Conservation (phyloP, 306 rosid species). For the Vachellia pachyceras region DNA sequence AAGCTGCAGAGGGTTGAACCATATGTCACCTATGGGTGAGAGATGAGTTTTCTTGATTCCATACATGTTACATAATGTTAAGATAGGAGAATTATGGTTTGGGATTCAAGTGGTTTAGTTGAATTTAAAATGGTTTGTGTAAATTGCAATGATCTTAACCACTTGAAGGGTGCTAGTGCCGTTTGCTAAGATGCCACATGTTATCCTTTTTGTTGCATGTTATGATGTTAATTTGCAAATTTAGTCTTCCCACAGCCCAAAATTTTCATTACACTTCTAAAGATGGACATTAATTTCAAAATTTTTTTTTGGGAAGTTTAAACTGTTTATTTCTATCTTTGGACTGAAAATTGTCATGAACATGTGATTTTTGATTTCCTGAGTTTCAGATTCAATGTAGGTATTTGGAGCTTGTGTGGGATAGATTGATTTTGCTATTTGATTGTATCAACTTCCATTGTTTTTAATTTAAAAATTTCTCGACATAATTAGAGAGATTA, state of each 20-base stretch:
- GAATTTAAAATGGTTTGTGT: not conserved
- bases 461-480: not conserved
- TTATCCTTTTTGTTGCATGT: not conserved
- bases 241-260: not conserved
- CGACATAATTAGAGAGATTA: not conserved
- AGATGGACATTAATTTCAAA: not conserved
- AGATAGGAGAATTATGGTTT: not conserved
- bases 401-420: slow-evolving; percentile 4
- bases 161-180: not conserved
- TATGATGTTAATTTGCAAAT: not conserved
- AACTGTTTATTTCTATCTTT: not conserved
- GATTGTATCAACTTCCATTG: not conserved
- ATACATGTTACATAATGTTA: not conserved
- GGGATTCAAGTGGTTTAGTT: not conserved
- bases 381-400: not conserved
- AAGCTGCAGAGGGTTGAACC: slow-evolving; percentile 85
- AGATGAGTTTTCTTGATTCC: not conserved
- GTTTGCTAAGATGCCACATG: not conserved
- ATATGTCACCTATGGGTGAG: slow-evolving; percentile 88
- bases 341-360: not conserved
- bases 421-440: not conserved
- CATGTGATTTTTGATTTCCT: not conserved
- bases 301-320: not conserved
- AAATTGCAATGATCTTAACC: not conserved
- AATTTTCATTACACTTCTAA: not conserved